Conservation (phyloP, 2,329 filamentous ascomycete species). For the Fusarium verticillioides region DNA sequence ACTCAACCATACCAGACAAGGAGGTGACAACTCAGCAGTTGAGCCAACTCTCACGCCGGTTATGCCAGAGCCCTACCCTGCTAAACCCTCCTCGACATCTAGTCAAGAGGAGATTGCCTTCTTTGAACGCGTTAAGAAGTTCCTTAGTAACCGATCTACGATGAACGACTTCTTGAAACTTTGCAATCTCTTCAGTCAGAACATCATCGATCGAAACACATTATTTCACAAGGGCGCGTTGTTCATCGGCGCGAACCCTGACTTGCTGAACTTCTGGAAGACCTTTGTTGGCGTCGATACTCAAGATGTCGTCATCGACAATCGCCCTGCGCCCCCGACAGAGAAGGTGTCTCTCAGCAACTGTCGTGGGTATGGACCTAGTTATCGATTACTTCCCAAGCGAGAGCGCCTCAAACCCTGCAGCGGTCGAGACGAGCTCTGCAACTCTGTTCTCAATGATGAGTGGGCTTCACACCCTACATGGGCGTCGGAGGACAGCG, state of each 20-base stretch:
- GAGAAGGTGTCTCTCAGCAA: slow-evolving; percentile 94
- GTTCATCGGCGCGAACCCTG: slow-evolving; percentile 89
- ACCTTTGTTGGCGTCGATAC: slow-evolving; percentile 82
- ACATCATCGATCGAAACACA: slow-evolving; percentile 87
- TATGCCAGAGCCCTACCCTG: slow-evolving; percentile 86
- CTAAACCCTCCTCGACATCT: slow-evolving; percentile 77
- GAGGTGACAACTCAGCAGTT: slow-evolving; percentile 69
- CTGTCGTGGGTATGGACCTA: slow-evolving; percentile 93
- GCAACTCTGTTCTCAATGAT: slow-evolving; percentile 92
- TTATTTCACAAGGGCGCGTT: slow-evolving; percentile 83
- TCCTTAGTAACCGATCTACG: slow-evolving; percentile 88
- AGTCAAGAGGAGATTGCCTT: slow-evolving; percentile 89
- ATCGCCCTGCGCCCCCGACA: slow-evolving; percentile 77
- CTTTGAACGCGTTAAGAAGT: slow-evolving; percentile 97
- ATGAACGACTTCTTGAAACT: slow-evolving; percentile 98
- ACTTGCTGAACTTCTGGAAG: slow-evolving; percentile 91
- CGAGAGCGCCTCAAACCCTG: slow-evolving; percentile 91
- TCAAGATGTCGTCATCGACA: slow-evolving; percentile 81
- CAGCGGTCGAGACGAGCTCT: slow-evolving; percentile 94
- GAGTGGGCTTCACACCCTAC: slow-evolving; percentile 99
- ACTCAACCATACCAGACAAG: slow-evolving; percentile 74
- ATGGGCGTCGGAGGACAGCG: slow-evolving; percentile 97
- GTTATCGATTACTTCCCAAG: slow-evolving; percentile 92
- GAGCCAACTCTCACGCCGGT: slow-evolving; percentile 90
- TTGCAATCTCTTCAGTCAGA: slow-evolving; percentile 93